Base-by-base conservation (phyloP, 306 rosid species). In the Medicago ruthenica region DNA sequence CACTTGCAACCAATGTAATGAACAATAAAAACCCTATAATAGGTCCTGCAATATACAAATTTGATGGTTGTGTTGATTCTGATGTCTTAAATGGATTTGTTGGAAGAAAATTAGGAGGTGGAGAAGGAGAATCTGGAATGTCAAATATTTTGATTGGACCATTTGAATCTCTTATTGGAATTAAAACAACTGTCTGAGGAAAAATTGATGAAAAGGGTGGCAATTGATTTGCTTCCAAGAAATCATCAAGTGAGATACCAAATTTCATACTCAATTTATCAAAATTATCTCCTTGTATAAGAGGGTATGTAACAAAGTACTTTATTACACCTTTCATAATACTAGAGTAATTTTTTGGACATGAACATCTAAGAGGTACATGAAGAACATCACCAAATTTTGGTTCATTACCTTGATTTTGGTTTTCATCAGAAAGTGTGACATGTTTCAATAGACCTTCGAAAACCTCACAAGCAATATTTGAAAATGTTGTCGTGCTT, bases 261-360 rank as follows among this genome's bases (percentile, higher is more conserved):
- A 91, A 89, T 73, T 85, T 87, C 27, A 37, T 7, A n/a, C 70
- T 55, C 74, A 87, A 31, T 59, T 0, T 34, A 1, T 9, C 45
- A 3, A 62, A 60, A 9, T 6, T 45, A 59, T 89, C 92, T 9
- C 73, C 83, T 73, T 11, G 55, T 6, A 86, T 21, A 14, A 89
- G 1, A 77, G 93, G 97, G 87, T 87, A 89, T 67, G 92, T 86
- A 8, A 89, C 85, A 79, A 87, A 89, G 74, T 84, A 75, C 67
- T 87, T 77, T 41, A 87, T 77, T 37, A 87, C 72, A n/a, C 79
- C 57, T 44, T 42, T 69, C 1, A 8, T n/a, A 7, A 6, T n/a
- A 7, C 15, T 45, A 1, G 82, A 69, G 63, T 67, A 75, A 78
- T 79, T 85, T 7, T 79, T 74, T 42, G 83, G 88, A 74, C 93